phyloP scores from a whole-genome alignment of 1,139 yeast genomes.

The Scheffersomyces segobiensis region DNA sequence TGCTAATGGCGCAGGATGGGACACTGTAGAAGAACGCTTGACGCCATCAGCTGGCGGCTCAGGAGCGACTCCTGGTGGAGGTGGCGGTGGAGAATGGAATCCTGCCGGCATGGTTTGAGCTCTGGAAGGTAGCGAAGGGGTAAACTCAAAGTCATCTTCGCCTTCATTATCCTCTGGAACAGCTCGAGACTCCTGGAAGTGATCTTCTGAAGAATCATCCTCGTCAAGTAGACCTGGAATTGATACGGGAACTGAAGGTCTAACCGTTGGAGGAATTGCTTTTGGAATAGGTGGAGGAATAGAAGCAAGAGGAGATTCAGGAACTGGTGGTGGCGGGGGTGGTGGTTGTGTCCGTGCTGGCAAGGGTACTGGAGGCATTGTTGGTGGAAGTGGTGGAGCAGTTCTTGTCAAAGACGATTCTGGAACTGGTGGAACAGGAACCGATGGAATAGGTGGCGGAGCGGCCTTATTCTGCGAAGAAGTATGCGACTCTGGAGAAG shows the following conservation, averaged over 20 bases:
- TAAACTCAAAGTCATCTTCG: slow-evolving; percentile 6
- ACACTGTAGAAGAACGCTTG: slow-evolving; percentile 25
- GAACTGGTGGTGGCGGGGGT: slow-evolving; percentile 7
- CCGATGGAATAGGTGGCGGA: slow-evolving; percentile 15
- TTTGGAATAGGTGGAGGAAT: slow-evolving; percentile 9
- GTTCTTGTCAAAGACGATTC: background rate
- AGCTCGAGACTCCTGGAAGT: slow-evolving; percentile 1
- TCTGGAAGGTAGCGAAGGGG: slow-evolving; percentile 6
- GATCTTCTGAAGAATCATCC: slow-evolving; percentile 1
- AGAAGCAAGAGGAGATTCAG: slow-evolving; percentile 4
- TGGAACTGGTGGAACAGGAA: slow-evolving; percentile 8
- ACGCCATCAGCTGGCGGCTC: slow-evolving; percentile 8
- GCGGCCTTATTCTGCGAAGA: slow-evolving; percentile 14
- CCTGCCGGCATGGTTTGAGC: slow-evolving; percentile 10
- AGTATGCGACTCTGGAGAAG: slow-evolving; percentile 13
- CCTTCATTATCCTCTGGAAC: slow-evolving; percentile 2
- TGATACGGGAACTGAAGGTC: slow-evolving; percentile 18
- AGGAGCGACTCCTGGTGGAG: slow-evolving; percentile 11
- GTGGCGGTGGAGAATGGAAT: slow-evolving; percentile 11
- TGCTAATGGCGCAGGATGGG: slow-evolving; percentile 11
- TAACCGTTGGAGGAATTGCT: slow-evolving; percentile 12
- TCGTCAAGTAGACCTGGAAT: slow-evolving; percentile 6
- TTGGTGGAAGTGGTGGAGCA: slow-evolving; percentile 10
- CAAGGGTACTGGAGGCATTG: slow-evolving; percentile 7
- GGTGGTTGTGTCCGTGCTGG: slow-evolving; percentile 17